A percentile compares a stretch with the other conserved stretches of the same genome.
Evolutionary conservation across 2,329 filamentous ascomycete genomes (phyloP).

Genomic region (Catunica adiposa): DNA sequence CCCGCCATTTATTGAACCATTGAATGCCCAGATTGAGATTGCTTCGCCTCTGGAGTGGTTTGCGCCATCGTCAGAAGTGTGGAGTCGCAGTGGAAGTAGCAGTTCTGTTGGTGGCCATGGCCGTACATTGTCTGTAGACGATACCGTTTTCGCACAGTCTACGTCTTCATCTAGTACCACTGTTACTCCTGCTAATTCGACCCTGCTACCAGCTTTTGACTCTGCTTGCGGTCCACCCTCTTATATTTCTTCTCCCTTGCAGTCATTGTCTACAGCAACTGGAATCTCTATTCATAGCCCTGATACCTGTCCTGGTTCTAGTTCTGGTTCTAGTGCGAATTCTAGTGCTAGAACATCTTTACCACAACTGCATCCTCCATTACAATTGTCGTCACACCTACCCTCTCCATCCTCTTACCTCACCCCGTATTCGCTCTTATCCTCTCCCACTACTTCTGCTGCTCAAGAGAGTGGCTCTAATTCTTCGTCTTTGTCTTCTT

Average conservation of each 20-base stretch:
- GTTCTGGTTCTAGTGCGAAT: background rate
- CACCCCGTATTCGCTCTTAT: background rate
- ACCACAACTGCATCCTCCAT: background rate
- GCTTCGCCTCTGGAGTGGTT: constrained; percentile 10
- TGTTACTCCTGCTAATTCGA: too few relatives aligned
- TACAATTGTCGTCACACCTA: background rate
- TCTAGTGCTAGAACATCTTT: background rate
- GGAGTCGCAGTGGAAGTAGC: too few relatives aligned
- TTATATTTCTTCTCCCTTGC: too few relatives aligned
- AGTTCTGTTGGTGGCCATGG: background rate
- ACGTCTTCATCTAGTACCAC: background rate
- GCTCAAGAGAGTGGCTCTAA: background rate
- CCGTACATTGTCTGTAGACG: background rate
- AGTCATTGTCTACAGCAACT: too few relatives aligned
- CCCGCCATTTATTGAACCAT: constrained; percentile 11
- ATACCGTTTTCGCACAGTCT: background rate
- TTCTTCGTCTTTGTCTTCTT: constrained; percentile 1
- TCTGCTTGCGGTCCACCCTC: too few relatives aligned
- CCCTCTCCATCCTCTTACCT: background rate
- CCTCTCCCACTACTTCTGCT: background rate
- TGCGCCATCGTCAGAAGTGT: background rate
- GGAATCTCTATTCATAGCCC: too few relatives aligned
- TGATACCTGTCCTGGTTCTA: background rate
- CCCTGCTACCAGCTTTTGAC: too few relatives aligned
- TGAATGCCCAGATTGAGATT: constrained; percentile 12